phyloP scores from a whole-genome alignment of 192 early-diverging fungal species.

The Coemansia sp. region DNA sequence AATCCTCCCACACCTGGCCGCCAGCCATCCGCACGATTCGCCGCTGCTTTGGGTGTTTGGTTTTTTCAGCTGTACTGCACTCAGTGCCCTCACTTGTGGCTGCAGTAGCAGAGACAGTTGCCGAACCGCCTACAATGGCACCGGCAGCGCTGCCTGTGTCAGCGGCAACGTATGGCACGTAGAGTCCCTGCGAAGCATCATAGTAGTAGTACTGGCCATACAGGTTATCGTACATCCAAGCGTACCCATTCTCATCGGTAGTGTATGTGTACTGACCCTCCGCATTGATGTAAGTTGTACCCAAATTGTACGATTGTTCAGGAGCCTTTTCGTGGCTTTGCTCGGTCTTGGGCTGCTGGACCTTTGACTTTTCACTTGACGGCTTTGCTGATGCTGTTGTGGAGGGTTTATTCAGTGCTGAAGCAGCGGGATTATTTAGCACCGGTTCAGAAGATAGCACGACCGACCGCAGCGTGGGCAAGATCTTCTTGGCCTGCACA shows the following conservation, averaged over 20 bases:
- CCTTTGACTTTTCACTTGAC: too few species aligned
- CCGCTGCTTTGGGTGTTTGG: slow-evolving; percentile 59
- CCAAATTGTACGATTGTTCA: background rate
- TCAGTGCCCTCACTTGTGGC: too few species aligned
- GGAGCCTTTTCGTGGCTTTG: too few species aligned
- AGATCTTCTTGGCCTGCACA: slow-evolving; percentile 23
- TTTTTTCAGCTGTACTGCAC: slow-evolving; percentile 7
- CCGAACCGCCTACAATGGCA: background rate
- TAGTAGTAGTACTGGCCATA: slow-evolving; percentile 54
- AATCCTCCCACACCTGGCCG: slow-evolving; percentile 93
- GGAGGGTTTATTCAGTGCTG: background rate
- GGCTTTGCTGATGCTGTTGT: background rate
- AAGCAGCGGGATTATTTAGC: slow-evolving; percentile 6
- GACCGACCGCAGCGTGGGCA: slow-evolving; percentile 1
- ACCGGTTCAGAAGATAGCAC: slow-evolving; percentile 31
- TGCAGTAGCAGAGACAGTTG: background rate
- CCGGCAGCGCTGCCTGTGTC: background rate
- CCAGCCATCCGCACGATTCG: slow-evolving; percentile 78
- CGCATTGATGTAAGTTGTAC: background rate
- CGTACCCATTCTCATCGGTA: slow-evolving; percentile 41
- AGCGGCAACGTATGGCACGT: slow-evolving; percentile 20
- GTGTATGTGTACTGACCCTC: slow-evolving; percentile 46
- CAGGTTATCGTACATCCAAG: slow-evolving; percentile 39
- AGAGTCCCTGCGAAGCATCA: slow-evolving; percentile 24
- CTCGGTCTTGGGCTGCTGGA: too few species aligned